These are phyloP conservation scores for Aphanomyces cochlioides DNA, from an alignment of 352 stramenopile species.

Conservation along the genomic window DNA sequence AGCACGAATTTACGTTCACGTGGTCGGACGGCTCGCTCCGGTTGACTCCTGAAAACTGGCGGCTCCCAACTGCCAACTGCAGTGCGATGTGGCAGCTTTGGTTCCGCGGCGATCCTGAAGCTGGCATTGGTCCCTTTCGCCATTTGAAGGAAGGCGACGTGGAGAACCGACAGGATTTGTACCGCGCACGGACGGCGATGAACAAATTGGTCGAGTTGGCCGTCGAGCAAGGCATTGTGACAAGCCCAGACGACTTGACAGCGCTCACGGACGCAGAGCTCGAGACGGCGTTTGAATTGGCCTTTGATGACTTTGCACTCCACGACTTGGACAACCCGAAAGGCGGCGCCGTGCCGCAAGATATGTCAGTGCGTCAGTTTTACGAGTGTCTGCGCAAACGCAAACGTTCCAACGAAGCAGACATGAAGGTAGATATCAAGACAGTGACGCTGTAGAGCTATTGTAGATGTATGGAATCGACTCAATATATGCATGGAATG, in stretches of 20 bases:
- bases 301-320: constrained; percentile 4
- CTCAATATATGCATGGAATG: too few relatives aligned
- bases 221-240: constrained; percentile 7
- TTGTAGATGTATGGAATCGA: too few relatives aligned
- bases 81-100: not conserved
- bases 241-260: not conserved
- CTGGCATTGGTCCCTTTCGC: constrained; percentile 1
- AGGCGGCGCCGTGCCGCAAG: not conserved
- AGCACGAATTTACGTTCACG: constrained; percentile 12
- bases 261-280: constrained; percentile 3
- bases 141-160: not conserved
- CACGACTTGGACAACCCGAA: not conserved
- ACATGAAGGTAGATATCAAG: too few relatives aligned
- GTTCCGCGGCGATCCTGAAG: not conserved
- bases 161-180: constrained; percentile 8
- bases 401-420: too few relatives aligned
- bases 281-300: constrained; percentile 1
- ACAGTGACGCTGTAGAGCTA: too few relatives aligned
- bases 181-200: not conserved
- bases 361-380: not conserved
- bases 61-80: not conserved
- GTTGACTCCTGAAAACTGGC: not conserved
- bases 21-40: not conserved
- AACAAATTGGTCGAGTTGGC: not conserved
- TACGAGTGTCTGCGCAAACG: too few relatives aligned